Evolutionary conservation across 2,329 filamentous ascomycete species (phyloP).

Genomic region (Blumeriella jaapii): DNA sequence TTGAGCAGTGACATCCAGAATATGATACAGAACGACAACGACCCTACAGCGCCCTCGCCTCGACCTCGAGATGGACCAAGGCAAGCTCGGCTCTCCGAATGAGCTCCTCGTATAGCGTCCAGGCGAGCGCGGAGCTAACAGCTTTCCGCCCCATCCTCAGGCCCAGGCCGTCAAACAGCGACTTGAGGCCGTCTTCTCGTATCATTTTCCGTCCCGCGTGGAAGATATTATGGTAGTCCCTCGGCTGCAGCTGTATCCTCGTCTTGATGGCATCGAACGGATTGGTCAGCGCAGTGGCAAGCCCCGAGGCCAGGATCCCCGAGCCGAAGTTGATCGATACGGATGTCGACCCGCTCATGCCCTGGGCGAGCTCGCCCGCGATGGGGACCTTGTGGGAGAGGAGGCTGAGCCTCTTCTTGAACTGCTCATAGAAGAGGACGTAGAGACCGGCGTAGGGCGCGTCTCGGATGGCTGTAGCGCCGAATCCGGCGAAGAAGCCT

Average conservation of each 20-base stretch:
- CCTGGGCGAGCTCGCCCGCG: conserved; percentile 11
- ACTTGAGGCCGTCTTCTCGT: conserved; percentile 64
- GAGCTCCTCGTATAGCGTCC: conserved; percentile 94
- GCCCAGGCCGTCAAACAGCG: conserved; percentile 75
- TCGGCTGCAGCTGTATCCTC: conserved; percentile 79
- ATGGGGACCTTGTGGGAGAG: conserved; percentile 19
- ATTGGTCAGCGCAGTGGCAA: conserved; percentile 84
- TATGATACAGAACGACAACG: conserved; percentile 5
- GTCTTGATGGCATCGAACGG: conserved; percentile 97
- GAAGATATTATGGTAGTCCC: conserved; percentile 70
- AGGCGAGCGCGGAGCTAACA: conserved; percentile 85
- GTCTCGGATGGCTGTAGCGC: conserved; percentile 84
- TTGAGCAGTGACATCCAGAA: conserved; percentile 1
- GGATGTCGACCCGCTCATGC: conserved; percentile 31
- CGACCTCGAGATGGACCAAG: conserved; percentile 1
- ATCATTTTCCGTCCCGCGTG: conserved; percentile 71
- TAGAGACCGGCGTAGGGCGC: conserved; percentile 96
- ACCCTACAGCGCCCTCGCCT: conserved; percentile 14
- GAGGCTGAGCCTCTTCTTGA: conserved; percentile 49
- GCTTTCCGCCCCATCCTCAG: conserved; percentile 86
- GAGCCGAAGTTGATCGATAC: conserved; percentile 76
- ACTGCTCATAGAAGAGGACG: conserved; percentile 83
- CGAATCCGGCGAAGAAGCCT: conserved; percentile 89
- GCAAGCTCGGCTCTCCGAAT: conserved; percentile 53
- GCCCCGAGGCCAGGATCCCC: conserved; percentile 66